phyloP scores from a whole-genome alignment of 2,329 filamentous ascomycete genomes.

The Hypoxylon sp. region DNA sequence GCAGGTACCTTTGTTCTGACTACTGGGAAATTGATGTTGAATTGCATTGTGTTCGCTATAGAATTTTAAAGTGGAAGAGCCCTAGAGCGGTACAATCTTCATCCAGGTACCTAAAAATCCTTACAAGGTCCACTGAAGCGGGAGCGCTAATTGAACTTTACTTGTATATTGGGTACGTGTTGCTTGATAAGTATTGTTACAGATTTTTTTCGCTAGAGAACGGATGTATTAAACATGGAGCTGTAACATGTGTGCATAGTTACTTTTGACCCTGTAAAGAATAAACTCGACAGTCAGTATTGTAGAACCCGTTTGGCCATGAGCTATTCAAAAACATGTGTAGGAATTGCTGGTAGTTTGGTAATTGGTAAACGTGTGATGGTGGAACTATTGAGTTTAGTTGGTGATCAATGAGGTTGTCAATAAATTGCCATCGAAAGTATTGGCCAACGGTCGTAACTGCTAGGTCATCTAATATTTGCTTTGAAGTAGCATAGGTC shows the following conservation, averaged over 20 bases:
- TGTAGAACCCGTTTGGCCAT: background rate
- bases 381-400: background rate
- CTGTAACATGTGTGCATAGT: no score
- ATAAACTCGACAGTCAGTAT: no score
- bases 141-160: constrained; percentile 29
- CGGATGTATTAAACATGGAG: no score
- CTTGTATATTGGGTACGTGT: background rate
- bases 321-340: background rate
- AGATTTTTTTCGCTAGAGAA: no score
- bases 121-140: constrained; percentile 29
- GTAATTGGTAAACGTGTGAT: constrained; percentile 4
- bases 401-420: constrained; percentile 6
- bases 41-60: constrained; percentile 8
- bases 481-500: background rate
- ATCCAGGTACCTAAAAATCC: background rate
- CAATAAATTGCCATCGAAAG: constrained; percentile 13
- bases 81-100: no score
- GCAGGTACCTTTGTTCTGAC: constrained; percentile 5
- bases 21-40: constrained; percentile 3
- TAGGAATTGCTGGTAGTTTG: constrained; percentile 3
- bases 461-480: no score
- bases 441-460: no score
- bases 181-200: no score
- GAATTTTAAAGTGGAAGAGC: constrained; percentile 6
- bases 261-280: no score